Evolutionary conservation across 2,329 filamentous ascomycete species (phyloP), one percentile per base, ranked within the genome.

Genomic region (Microcyclospora pomicola): DNA sequence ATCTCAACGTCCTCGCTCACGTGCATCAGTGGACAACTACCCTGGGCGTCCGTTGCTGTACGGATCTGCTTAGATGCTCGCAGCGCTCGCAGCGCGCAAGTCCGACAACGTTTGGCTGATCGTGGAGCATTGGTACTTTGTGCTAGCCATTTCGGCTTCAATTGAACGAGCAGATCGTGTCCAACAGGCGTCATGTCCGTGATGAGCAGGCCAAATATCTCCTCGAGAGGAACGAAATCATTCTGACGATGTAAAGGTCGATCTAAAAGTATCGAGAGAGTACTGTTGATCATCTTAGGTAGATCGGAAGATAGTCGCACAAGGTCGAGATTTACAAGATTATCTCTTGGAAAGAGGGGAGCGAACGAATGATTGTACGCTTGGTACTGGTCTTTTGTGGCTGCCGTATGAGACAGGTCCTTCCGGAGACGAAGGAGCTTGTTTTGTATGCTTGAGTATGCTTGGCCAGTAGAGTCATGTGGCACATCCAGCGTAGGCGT

Each of bases 101-200:
- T 68, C 4, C 66, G 59, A 42, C 66, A 69, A 11, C 64, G 56
- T 13, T 50, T 54, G 1, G 65, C 55, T 16, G 51, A 39, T 3
- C 34, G 9, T 1, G 64, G 64, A 5, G 66, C 65, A 37, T 59
- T 60, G 2, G 63, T 64, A 5, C 65, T 67, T 38, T 67, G 65
- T 6, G 49, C 40, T 2, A 69, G 54, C 66, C 66, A 69, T 39
- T 69, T 69, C 0, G 65, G 64, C 42, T 69, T 69, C 39, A 67
- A 50, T 42, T 69, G 62, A 9, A 59, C 34, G 9, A 54, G 39
- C 1, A 47, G 38, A n/a, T 58, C 51, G 27, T 45, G 47, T 6
- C 24, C 15, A 7, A 34, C 32, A 5, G 53, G 45, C 6, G 51
- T 55, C 56, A 60, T 60, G 43, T 60, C 54, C 10, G 55, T 58